Percentiles rank a stretch among this genome's conserved stretches.
Conservation (phyloP, 2,329 filamentous ascomycete species). For the Ceratocystis eucalypticola region DNA sequence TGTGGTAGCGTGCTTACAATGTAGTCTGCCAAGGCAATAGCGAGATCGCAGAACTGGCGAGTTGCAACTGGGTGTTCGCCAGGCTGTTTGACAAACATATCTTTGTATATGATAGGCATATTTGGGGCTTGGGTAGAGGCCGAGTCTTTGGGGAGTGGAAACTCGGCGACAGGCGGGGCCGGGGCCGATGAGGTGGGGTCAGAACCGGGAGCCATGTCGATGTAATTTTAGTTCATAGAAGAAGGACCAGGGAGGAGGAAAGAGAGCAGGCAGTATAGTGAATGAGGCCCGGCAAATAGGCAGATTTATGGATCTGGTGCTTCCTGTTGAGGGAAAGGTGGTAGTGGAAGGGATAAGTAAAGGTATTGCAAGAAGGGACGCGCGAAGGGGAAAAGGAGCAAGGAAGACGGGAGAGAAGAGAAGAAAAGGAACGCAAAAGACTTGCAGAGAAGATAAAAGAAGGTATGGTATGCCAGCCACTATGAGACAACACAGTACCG, state of each 20-base stretch:
- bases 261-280: background rate
- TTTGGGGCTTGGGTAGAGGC: background rate
- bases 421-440: background rate
- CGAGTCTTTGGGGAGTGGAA: background rate
- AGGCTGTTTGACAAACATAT: slow-evolving; percentile 16
- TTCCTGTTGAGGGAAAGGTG: background rate
- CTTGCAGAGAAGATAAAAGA: background rate
- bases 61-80: slow-evolving; percentile 12
- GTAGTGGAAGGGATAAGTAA: background rate
- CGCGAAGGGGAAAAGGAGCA: background rate
- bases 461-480: background rate
- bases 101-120: slow-evolving; percentile 13
- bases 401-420: background rate
- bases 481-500: background rate
- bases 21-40: slow-evolving; percentile 14
- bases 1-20: slow-evolving; percentile 11
- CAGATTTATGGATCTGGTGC: background rate
- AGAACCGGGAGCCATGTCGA: background rate
- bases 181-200: background rate
- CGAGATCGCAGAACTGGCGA: slow-evolving; percentile 15
- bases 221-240: background rate
- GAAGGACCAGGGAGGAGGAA: background rate
- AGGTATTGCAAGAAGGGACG: background rate
- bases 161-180: background rate
- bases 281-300: background rate